Conservation (phyloP, 371 early-diverging fungal species). For the Apophysomyces sp. region DNA sequence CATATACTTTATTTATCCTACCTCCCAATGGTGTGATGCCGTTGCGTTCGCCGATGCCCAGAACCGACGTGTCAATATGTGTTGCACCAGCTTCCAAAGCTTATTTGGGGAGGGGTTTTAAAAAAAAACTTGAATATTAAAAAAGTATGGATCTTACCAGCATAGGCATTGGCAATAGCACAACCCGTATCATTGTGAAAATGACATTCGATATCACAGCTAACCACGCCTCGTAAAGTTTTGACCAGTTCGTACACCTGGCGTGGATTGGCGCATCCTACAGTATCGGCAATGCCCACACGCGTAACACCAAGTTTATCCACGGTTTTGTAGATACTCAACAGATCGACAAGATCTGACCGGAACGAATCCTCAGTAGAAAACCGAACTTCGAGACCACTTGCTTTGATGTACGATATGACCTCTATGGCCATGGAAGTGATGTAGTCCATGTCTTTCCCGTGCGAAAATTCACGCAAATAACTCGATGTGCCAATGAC, state of each 20-base stretch:
- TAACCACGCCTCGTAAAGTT: conserved; percentile 90
- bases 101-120: not conserved
- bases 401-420: conserved; percentile 89
- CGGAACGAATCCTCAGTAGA: conserved; percentile 98
- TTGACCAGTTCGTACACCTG: conserved; percentile 97
- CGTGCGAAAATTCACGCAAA: conserved; percentile 95
- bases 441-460: conserved; percentile 97
- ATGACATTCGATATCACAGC: conserved; percentile 97
- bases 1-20: not conserved
- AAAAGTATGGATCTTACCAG: conserved; percentile 42
- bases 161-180: conserved; percentile 96
- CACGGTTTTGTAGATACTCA: conserved; percentile 90
- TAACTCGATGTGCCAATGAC: conserved; percentile 96
- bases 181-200: conserved; percentile 99
- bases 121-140: conserved; percentile 4
- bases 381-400: conserved; percentile 96
- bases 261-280: conserved; percentile 95
- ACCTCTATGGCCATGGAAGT: conserved; percentile 93
- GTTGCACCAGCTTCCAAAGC: conserved; percentile 97
- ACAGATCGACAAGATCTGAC: conserved; percentile 90
- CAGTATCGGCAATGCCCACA: conserved; percentile 98
- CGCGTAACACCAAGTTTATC: conserved; percentile 96
- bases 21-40: conserved; percentile 95
- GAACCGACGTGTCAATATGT: conserved; percentile 95
- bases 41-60: conserved; percentile 98